These are phyloP conservation scores for Curvularia hawaiiensis DNA, from an alignment of 2,329 filamentous ascomycete species.

Conservation along the genomic window DNA sequence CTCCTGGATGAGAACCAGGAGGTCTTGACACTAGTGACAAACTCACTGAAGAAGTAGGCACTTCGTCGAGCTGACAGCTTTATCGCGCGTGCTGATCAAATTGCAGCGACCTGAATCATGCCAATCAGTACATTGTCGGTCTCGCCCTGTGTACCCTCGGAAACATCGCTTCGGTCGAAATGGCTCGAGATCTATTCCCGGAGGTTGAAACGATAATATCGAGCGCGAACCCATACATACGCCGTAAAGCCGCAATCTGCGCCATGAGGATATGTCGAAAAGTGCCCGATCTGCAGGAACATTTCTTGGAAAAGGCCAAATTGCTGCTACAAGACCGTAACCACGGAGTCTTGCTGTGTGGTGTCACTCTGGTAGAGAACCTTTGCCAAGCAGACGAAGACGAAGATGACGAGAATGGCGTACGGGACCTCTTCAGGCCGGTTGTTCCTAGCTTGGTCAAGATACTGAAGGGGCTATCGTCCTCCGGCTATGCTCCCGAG, in stretches of 20 bases:
- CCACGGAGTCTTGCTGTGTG: conserved; percentile 92
- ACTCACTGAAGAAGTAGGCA: conserved; percentile 91
- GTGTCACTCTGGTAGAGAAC: conserved; percentile 86
- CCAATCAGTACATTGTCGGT: conserved; percentile 97
- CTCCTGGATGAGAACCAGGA: conserved; percentile 98
- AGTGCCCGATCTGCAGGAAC: conserved; percentile 94
- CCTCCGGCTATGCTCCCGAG: conserved; percentile 95
- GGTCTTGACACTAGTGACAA: conserved; percentile 94
- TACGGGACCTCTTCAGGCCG: conserved; percentile 88
- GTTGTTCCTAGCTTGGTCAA: conserved; percentile 85
- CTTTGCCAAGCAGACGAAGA: conserved; percentile 95
- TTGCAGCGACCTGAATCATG: conserved; percentile 87
- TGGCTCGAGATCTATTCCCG: conserved; percentile 95
- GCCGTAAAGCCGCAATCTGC: conserved; percentile 95
- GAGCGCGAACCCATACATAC: conserved; percentile 97
- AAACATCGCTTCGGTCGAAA: conserved; percentile 97
- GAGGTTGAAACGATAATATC: conserved; percentile 93
- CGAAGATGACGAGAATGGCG: conserved; percentile 85
- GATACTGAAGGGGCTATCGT: conserved; percentile 88
- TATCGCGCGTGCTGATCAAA: conserved; percentile 20
- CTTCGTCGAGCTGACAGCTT: too few species aligned
- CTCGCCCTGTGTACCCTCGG: conserved; percentile 94
- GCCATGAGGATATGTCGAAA: conserved; percentile 99
- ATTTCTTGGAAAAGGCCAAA: conserved; percentile 94
- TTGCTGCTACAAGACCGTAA: conserved; percentile 89